Base-by-base conservation (phyloP, 805 yeast species). In the Blastobotrys chiropterorum region DNA sequence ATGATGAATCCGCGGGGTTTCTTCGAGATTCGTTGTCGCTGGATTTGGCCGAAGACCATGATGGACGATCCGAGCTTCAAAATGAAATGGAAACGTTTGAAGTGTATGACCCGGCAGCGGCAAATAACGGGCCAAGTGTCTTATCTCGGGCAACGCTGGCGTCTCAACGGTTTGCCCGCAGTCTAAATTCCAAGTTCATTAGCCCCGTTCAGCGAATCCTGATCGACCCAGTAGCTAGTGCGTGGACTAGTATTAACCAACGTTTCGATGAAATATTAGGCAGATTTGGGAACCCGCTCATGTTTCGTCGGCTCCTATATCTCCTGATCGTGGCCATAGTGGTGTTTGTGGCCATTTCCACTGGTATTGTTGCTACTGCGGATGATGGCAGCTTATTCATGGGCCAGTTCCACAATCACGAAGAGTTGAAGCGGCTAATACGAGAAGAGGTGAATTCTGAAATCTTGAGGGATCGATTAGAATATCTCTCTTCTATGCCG, bases 231-330 rank as follows among this genome's bases (percentile, higher is more conserved):
- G 59, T 78, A 11, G 76, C 73, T 1, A 71, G 68, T 44, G 45
- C 70, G 1, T 71, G 72, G 57, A 54, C 62, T 4, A 55, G 59
- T 14, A 2, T 69, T 7, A 62, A 67, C 50, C 67, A 70, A 40
- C 73, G 75, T 49, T 69, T 80, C 49, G 96, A 90, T 59, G 67
- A 71, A 30, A 67, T 74, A 22, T 67, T 92, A 11, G 72, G 82
- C 16, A 78, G 78, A 54, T 59, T 86, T n/a, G 96, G 97, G 3
- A 89, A 90, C 63, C 97, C 97, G 2, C 68, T 89, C 46, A 85
- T 92, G 22, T 81, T 90, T 22, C 85, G 86, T 59, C 72, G 98
- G 42, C 72, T 90, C 40, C 66, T 86, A 2, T 88, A 88, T 61
- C 86, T 92, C 8, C 60, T 82, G 1, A 63, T 83, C 46, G 78